A percentile compares a stretch with the other conserved stretches of the same genome.
Evolutionary conservation across 2,329 filamentous ascomycete genomes (phyloP).

Genomic region (Neocucurbitaria cava): DNA sequence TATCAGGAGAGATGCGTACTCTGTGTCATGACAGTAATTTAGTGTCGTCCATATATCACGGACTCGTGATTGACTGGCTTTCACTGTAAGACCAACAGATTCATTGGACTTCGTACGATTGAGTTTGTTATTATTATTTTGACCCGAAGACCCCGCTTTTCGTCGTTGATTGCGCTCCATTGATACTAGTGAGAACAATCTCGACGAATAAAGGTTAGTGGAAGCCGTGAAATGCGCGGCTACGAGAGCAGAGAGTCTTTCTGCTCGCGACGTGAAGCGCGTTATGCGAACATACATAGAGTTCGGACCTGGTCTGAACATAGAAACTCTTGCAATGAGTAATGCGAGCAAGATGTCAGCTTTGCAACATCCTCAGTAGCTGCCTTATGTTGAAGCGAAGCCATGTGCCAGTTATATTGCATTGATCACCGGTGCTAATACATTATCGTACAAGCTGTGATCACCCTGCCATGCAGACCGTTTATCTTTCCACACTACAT

Average conservation of each 20-base stretch:
- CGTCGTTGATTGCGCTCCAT: background rate
- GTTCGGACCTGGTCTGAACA: no score
- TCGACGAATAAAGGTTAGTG: background rate
- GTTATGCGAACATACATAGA: background rate
- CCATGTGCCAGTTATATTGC: no score
- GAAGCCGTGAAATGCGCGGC: background rate
- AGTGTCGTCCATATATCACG: conserved; percentile 11
- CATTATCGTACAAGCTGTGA: no score
- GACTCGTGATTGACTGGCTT: background rate
- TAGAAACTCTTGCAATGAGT: no score
- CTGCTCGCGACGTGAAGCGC: background rate
- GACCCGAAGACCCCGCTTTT: background rate
- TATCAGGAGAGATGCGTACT: conserved; percentile 9
- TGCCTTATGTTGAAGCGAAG: no score
- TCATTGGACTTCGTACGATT: background rate
- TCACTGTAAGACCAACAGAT: background rate
- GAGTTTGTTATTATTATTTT: background rate
- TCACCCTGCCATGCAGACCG: no score
- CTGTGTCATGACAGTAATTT: conserved; percentile 15
- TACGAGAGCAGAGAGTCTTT: background rate
- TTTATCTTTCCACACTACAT: no score
- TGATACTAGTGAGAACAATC: background rate
- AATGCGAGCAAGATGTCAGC: no score
- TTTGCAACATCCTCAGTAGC: no score
- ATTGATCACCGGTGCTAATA: no score